phyloP scores from a whole-genome alignment of 1,284 basidiomycete genomes.

The Veloporphyrellus conicus region DNA sequence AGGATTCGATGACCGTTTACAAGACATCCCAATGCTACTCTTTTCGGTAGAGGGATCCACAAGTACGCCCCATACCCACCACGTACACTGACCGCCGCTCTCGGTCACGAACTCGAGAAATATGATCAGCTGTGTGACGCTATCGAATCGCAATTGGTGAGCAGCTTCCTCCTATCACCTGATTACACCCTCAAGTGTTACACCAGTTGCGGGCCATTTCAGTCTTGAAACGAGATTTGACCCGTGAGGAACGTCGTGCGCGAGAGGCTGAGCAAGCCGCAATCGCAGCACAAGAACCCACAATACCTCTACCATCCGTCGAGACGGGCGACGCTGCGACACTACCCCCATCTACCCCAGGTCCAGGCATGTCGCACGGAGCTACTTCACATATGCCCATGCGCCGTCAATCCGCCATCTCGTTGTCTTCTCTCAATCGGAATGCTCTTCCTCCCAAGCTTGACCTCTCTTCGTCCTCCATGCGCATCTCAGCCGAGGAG shows the following conservation, averaged over 20 bases:
- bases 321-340: slow-evolving; percentile 26
- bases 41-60: slow-evolving; percentile 45
- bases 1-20: not conserved
- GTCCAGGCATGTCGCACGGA: slow-evolving; percentile 31
- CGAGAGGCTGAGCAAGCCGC: slow-evolving; percentile 45
- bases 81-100: slow-evolving; percentile 52
- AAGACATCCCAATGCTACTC: not conserved
- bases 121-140: slow-evolving; percentile 75
- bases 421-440: slow-evolving; percentile 70
- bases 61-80: slow-evolving; percentile 62
- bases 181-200: slow-evolving; percentile 1
- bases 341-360: slow-evolving; percentile 16
- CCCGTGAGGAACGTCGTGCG: slow-evolving; percentile 54
- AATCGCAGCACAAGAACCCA: slow-evolving; percentile 31
- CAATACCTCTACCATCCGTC: slow-evolving; percentile 28
- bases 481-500: slow-evolving; percentile 61
- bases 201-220: slow-evolving; percentile 62
- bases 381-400: slow-evolving; percentile 25
- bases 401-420: slow-evolving; percentile 69
- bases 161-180: slow-evolving; percentile 21
- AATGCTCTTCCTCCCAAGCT: slow-evolving; percentile 66
- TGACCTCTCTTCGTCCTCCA: slow-evolving; percentile 63
- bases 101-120: slow-evolving; percentile 68
- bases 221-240: slow-evolving; percentile 63
- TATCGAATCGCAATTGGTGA: slow-evolving; percentile 65